phyloP scores from a whole-genome alignment of 768 basidiomycete genomes.

The Termitomyces sp. region DNA sequence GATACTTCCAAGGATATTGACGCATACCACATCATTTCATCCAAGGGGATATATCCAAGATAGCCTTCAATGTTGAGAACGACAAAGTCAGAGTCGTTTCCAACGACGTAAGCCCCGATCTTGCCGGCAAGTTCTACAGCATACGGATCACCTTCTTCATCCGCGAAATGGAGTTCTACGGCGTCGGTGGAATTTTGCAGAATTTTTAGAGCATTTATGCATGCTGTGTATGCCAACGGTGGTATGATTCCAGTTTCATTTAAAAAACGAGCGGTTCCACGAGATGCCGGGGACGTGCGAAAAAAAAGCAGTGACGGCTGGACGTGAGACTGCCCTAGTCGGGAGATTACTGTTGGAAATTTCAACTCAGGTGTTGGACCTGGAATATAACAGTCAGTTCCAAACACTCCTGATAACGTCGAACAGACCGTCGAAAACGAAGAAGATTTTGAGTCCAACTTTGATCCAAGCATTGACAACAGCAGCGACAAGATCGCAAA shows the following conservation, averaged over 20 bases:
- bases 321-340: slow-evolving; percentile 51
- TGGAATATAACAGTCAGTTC: slow-evolving; percentile 22
- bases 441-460: slow-evolving; percentile 57
- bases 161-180: slow-evolving; percentile 64
- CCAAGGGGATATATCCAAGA: slow-evolving; percentile 69
- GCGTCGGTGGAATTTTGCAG: slow-evolving; percentile 27
- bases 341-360: slow-evolving; percentile 58
- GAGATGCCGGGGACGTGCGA: slow-evolving; percentile 64
- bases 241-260: slow-evolving; percentile 72
- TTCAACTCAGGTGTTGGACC: slow-evolving; percentile 71
- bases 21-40: slow-evolving; percentile 67
- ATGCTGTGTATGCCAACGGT: slow-evolving; percentile 54
- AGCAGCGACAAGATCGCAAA: slow-evolving; percentile 38
- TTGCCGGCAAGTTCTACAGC: slow-evolving; percentile 79
- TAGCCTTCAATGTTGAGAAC: slow-evolving; percentile 74
- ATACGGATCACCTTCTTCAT: slow-evolving; percentile 79
- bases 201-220: slow-evolving; percentile 45
- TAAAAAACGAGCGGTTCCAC: slow-evolving; percentile 61
- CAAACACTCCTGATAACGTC: slow-evolving; percentile 1
- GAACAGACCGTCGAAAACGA: slow-evolving; percentile 78
- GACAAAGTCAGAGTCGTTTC: slow-evolving; percentile 80
- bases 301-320: slow-evolving; percentile 71
- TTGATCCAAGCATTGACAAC: slow-evolving; percentile 65
- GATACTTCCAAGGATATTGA: slow-evolving; percentile 20
- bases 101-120: slow-evolving; percentile 67